Conservation (phyloP, 2,329 filamentous ascomycete species). For the Amylocarpus encephaloides region DNA sequence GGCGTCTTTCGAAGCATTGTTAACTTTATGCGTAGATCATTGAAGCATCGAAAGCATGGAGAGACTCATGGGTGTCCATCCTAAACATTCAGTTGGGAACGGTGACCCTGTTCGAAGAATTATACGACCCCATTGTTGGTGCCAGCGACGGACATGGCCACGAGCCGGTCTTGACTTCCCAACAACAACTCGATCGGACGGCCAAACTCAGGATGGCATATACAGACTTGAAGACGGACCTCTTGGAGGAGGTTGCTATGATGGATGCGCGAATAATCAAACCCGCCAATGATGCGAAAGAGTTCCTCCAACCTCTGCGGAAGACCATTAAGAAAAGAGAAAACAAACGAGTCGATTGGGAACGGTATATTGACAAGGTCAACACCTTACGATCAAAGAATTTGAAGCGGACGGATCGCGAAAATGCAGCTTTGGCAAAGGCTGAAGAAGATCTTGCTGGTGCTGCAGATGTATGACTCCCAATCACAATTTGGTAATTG, state of each 20-base stretch:
- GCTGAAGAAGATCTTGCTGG: slow-evolving; percentile 63
- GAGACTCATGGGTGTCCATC: slow-evolving; percentile 71
- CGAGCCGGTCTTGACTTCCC: slow-evolving; percentile 54
- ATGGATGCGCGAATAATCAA: slow-evolving; percentile 66
- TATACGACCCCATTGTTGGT: slow-evolving; percentile 73
- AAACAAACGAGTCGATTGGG: slow-evolving; percentile 75
- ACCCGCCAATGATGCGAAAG: slow-evolving; percentile 63
- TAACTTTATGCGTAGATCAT: slow-evolving; percentile 51
- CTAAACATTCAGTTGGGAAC: slow-evolving; percentile 62
- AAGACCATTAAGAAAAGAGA: slow-evolving; percentile 83
- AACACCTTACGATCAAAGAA: slow-evolving; percentile 62
- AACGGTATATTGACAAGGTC: slow-evolving; percentile 66
- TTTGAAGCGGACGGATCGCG: slow-evolving; percentile 61
- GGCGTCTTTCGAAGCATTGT: background rate
- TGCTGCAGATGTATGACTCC: slow-evolving; percentile 51
- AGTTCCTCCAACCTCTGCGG: slow-evolving; percentile 63
- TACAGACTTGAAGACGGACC: slow-evolving; percentile 62
- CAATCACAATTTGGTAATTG: slow-evolving; percentile 1
- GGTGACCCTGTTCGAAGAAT: slow-evolving; percentile 59
- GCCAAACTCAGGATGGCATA: slow-evolving; percentile 61
- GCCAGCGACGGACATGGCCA: slow-evolving; percentile 52
- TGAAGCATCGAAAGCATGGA: slow-evolving; percentile 68
- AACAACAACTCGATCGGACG: slow-evolving; percentile 56
- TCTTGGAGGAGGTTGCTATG: slow-evolving; percentile 62
- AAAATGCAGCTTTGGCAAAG: slow-evolving; percentile 64